A percentile compares a stretch with the other conserved stretches of the same genome.
These are phyloP conservation scores for Linnemannia hyalina DNA, from an alignment of 192 early-diverging fungal genomes.

Conservation along the genomic window DNA sequence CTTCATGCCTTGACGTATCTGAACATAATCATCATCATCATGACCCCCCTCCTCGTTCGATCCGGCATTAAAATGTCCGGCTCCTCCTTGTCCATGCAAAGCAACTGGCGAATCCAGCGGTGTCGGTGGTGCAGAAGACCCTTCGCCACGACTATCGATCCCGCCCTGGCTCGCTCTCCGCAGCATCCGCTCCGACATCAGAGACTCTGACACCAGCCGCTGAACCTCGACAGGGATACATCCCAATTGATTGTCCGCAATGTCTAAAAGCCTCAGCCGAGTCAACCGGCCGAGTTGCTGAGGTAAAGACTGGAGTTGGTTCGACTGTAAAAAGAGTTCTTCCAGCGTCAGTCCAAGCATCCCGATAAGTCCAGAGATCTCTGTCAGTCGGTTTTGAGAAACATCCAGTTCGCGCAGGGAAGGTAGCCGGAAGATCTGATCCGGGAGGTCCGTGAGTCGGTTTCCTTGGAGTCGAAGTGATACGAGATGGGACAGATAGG, in stretches of 20 bases:
- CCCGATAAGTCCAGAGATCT: constrained; percentile 41
- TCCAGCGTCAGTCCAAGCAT: constrained; percentile 34
- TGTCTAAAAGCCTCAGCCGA: constrained; percentile 41
- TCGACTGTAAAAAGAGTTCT: constrained; percentile 50
- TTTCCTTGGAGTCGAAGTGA: constrained; percentile 50
- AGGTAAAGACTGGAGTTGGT: constrained; percentile 33
- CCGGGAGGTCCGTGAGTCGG: constrained; percentile 34
- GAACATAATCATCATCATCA: constrained; percentile 56
- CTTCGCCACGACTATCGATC: constrained; percentile 10
- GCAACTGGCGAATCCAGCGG: background rate
- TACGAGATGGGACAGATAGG: constrained; percentile 41
- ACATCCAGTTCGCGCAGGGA: constrained; percentile 48
- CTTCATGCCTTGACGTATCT: constrained; percentile 54
- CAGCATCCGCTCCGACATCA: constrained; percentile 7
- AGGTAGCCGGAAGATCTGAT: constrained; percentile 45
- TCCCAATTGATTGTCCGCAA: constrained; percentile 47
- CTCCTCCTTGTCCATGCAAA: background rate
- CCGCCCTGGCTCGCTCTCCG: constrained; percentile 26
- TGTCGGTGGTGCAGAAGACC: background rate
- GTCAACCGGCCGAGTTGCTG: constrained; percentile 42
- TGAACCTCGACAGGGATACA: constrained; percentile 55
- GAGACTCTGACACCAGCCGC: constrained; percentile 41
- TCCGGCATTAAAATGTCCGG: background rate
- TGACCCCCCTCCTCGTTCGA: constrained; percentile 44
- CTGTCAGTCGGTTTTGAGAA: constrained; percentile 41